Base-by-base conservation (phyloP, 164 flowering plant species). In the Berberis vulgaris region DNA sequence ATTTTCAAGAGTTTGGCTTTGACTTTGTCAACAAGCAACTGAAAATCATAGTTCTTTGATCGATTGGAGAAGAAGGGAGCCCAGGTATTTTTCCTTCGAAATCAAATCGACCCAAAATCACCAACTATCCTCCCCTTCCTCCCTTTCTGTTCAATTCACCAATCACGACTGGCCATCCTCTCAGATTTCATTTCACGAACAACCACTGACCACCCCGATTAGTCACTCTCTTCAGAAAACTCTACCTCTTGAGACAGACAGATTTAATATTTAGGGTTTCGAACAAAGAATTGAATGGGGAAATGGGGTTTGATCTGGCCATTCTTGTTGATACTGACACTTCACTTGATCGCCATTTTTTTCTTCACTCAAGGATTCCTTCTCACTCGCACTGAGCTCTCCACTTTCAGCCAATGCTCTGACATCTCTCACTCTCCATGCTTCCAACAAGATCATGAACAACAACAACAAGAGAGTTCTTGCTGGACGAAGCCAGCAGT, bases 361-460 rank as follows among this genome's bases (percentile, higher is more conserved):
- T 47, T 95, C 39, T 95, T 95, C 76, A 85, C 87, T 2, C 62
- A 84, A 61, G 99, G 99, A 0, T 95, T 95, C 65, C 89, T 91
- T 26, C 87, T 95, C 54, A 89, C 99, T 12, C 85, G 99, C 56
- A 87, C 96, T 0, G 97, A 95, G 74, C 97, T 95, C 49, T 86
- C 97, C 2, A 71, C 69, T 61, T 75, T 69, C 77, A 95, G 97
- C 73, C 60, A 73, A 2, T 89, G 92, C 73, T 79, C 93, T 10
- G 96, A 95, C 55, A 61, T 78, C 60, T 73, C 75, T 1, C 67
- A 78, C 4, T 86, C 96, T 64, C 90, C 88, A 38, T 89, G 97
- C 64, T 54, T 45, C 6, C 39, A 57, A 41, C 63, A 5, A 42
- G 66, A 62, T 53, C 56, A 50, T 52, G 54, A 69, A 69, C 58